phyloP scores from a whole-genome alignment of 2,329 filamentous ascomycete genomes.

The Aspergillus pseudonomiae region DNA sequence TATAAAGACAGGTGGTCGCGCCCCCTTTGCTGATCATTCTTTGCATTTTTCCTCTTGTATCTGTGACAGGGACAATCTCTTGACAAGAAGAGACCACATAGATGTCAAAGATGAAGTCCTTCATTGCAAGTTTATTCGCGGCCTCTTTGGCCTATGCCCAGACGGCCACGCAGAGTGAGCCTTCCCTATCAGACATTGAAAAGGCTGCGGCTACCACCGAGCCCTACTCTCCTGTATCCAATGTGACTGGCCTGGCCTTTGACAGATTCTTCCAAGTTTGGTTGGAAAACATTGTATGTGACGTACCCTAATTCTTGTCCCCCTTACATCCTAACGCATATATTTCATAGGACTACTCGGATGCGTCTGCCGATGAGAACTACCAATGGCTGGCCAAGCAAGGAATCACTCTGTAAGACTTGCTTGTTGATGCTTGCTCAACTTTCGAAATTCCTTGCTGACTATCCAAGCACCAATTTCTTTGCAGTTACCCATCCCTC shows the following conservation, averaged over 20 bases:
- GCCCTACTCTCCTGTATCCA: conserved; percentile 63
- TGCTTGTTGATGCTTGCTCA: background rate
- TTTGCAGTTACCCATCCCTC: conserved; percentile 71
- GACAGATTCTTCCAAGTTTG: conserved; percentile 73
- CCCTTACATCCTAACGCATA: conserved; percentile 38
- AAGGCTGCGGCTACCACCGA: conserved; percentile 58
- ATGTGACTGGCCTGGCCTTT: conserved; percentile 72
- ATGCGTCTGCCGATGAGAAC: conserved; percentile 61
- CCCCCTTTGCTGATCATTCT: conserved; percentile 1
- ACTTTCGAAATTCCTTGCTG: background rate
- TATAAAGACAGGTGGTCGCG: conserved; percentile 10
- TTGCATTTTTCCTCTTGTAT: background rate
- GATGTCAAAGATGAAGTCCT: conserved; percentile 54
- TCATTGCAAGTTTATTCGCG: conserved; percentile 28
- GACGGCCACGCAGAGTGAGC: conserved; percentile 29
- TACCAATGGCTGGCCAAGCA: conserved; percentile 35
- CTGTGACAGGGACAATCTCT: background rate
- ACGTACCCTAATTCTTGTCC: conserved; percentile 32
- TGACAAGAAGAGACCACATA: background rate
- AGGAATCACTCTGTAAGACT: conserved; percentile 60
- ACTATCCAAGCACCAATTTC: conserved; percentile 48
- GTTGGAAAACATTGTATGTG: conserved; percentile 73
- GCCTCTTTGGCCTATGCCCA: conserved; percentile 31
- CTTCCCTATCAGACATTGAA: conserved; percentile 32
- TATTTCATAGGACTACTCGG: conserved; percentile 58